Evolutionary conservation across 1,284 basidiomycete species (phyloP).

Genomic region (Cutaneotrichosporon cutaneum): DNA sequence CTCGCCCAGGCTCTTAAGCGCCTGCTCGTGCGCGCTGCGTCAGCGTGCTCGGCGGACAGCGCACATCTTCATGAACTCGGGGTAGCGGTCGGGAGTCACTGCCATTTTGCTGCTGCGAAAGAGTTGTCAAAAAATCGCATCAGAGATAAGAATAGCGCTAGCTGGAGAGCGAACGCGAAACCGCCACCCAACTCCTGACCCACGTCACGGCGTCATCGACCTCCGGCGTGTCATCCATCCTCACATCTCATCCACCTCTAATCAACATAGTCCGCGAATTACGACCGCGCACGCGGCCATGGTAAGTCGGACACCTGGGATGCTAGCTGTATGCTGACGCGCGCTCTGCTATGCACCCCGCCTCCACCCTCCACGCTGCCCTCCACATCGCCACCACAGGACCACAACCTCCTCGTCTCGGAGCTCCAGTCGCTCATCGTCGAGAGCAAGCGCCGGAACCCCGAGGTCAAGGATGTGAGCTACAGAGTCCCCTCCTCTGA

Average conservation of each 20-base stretch:
- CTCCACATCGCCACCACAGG: constrained; percentile 31
- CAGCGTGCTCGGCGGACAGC: not conserved
- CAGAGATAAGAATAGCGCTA: not conserved
- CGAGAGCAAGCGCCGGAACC: constrained; percentile 75
- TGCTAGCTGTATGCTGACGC: not conserved
- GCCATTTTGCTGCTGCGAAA: constrained; percentile 3
- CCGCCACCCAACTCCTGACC: not conserved
- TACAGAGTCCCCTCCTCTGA: too few species aligned
- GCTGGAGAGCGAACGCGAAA: not conserved
- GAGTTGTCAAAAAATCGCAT: not conserved
- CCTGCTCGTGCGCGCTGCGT: constrained; percentile 35
- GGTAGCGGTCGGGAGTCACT: constrained; percentile 31
- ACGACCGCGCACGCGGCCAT: constrained; percentile 9
- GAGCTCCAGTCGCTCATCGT: constrained; percentile 67
- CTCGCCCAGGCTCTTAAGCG: constrained; percentile 30
- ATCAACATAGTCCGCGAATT: not conserved
- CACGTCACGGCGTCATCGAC: not conserved
- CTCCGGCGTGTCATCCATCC: not conserved
- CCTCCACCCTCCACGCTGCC: not conserved
- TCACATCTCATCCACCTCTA: not conserved
- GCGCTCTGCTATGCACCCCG: not conserved
- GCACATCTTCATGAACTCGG: constrained; percentile 33
- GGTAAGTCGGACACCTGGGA: constrained; percentile 2
- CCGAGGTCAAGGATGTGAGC: constrained; percentile 75
- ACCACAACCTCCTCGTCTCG: constrained; percentile 51